Percentiles rank a stretch among this genome's conserved stretches.
phyloP scores from a whole-genome alignment of 2,329 filamentous ascomycete genomes.

The Fusarium domesticum region DNA sequence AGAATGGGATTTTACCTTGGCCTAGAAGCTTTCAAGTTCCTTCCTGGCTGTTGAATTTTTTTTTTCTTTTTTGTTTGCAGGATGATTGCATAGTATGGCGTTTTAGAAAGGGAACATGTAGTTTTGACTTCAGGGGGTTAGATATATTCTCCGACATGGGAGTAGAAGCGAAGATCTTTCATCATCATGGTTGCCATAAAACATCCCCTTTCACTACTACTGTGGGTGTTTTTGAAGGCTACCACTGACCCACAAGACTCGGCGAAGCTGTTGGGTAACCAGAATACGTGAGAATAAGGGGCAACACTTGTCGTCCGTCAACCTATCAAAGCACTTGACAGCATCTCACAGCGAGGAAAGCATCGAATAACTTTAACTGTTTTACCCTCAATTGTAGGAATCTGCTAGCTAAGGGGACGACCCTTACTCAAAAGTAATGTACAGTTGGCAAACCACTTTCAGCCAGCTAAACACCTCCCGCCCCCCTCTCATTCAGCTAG shows the following conservation, averaged over 20 bases:
- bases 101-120: constrained; percentile 6
- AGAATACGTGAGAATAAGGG: too few species aligned
- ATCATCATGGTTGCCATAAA: too few species aligned
- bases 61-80: constrained; percentile 2
- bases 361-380: constrained; percentile 22
- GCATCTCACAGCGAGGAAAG: constrained; percentile 1
- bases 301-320: not conserved
- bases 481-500: constrained; percentile 23
- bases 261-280: too few species aligned
- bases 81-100: constrained; percentile 19
- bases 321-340: not conserved
- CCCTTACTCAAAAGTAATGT: constrained; percentile 20
- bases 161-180: too few species aligned
- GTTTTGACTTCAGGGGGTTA: not conserved
- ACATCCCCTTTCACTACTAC: too few species aligned
- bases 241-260: too few species aligned
- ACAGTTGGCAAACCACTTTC: constrained; percentile 23
- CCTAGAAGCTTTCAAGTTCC: constrained; percentile 10
- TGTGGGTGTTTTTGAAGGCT: too few species aligned
- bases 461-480: constrained; percentile 15
- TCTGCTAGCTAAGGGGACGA: constrained; percentile 22
- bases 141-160: too few species aligned
- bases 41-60: constrained; percentile 5
- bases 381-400: constrained; percentile 30
- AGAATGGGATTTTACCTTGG: constrained; percentile 76